Percentiles rank a stretch among this genome's conserved stretches.
phyloP scores from a whole-genome alignment of 805 yeast genomes.

The Pichia occidentalis region DNA sequence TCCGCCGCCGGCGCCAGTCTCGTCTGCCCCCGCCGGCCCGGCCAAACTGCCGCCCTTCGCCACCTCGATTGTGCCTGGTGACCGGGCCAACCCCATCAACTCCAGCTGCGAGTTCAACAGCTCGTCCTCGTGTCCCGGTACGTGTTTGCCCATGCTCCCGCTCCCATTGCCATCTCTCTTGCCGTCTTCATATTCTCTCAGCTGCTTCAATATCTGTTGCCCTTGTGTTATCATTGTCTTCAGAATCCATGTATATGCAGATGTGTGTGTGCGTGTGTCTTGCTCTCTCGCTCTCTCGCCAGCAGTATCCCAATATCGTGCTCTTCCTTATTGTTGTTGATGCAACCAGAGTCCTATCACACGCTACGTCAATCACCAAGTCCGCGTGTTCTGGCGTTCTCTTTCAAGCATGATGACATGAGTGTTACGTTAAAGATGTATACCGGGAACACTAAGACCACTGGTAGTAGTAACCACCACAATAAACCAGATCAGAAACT shows the following conservation, averaged over 20 bases:
- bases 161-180: not conserved
- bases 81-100: constrained; percentile 4
- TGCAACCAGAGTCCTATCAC: not conserved
- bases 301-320: too few species aligned
- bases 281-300: too few species aligned
- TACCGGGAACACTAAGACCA: too few species aligned
- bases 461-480: too few species aligned
- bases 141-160: not conserved
- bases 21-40: not conserved
- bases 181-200: constrained; percentile 28
- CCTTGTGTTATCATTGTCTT: constrained; percentile 28
- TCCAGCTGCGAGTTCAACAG: constrained; percentile 12
- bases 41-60: not conserved
- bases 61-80: constrained; percentile 2
- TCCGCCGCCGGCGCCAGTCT: not conserved
- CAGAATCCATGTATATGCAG: not conserved
- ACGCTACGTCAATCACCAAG: not conserved
- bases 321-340: not conserved
- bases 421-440: too few species aligned
- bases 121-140: constrained; percentile 3
- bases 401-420: too few species aligned
- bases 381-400: too few species aligned
- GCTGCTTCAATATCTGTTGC: constrained; percentile 30
- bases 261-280: too few species aligned
- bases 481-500: too few species aligned